Percentiles rank a stretch among this genome's conserved stretches.
Conservation (phyloP, 1,284 basidiomycete genomes). For the Abortiporus biennis region DNA sequence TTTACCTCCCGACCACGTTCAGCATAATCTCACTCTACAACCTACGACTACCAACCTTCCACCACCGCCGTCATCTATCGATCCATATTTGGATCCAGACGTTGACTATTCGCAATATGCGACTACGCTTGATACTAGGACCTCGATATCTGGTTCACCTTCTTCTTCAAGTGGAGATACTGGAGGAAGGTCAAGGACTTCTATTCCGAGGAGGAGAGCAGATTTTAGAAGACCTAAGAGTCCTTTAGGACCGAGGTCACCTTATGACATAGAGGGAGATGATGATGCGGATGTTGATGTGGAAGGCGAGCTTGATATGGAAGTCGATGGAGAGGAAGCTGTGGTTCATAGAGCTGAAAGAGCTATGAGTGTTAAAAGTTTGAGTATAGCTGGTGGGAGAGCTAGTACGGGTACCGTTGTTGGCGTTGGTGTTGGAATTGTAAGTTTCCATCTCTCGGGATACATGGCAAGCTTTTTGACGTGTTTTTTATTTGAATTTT, state of each 20-base stretch:
- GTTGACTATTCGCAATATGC: constrained; percentile 29
- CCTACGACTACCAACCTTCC: no score
- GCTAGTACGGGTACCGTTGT: no score
- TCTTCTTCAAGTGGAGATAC: constrained; percentile 58
- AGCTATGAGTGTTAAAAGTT: constrained; percentile 43
- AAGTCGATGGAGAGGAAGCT: constrained; percentile 30
- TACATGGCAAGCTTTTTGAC: no score
- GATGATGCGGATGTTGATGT: background rate
- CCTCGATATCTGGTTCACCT: constrained; percentile 39
- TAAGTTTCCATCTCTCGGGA: background rate
- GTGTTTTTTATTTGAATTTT: constrained; percentile 17
- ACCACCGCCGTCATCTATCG: no score
- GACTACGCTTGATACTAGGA: constrained; percentile 29
- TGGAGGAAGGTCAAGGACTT: constrained; percentile 47
- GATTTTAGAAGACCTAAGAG: constrained; percentile 50
- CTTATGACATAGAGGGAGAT: constrained; percentile 12
- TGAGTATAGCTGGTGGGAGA: constrained; percentile 27
- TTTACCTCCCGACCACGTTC: no score
- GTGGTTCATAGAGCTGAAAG: constrained; percentile 41
- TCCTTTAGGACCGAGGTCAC: constrained; percentile 12
- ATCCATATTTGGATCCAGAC: no score
- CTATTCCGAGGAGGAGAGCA: constrained; percentile 58
- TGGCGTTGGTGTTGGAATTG: constrained; percentile 18
- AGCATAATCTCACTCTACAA: no score
- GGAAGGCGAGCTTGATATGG: background rate